phyloP scores from a whole-genome alignment of 305 asterid genomes.

The Ajuga reptans region DNA sequence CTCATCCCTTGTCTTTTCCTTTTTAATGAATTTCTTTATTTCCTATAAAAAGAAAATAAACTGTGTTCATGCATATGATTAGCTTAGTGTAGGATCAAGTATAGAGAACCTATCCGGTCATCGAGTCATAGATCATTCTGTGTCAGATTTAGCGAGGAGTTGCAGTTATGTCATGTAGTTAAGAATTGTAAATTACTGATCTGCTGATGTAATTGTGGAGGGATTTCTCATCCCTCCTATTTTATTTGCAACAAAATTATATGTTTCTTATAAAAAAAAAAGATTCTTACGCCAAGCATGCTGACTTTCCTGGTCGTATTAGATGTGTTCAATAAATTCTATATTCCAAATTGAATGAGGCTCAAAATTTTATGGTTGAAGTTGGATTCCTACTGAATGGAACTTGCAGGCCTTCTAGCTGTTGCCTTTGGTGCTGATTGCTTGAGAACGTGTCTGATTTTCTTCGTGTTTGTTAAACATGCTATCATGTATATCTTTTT shows the following conservation, averaged over 20 bases:
- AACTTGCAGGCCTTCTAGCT: not conserved
- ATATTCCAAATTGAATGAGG: not conserved
- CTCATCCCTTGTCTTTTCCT: no score
- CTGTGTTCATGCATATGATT: constrained; percentile 10
- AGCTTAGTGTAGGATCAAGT: no score
- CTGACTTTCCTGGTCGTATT: not conserved
- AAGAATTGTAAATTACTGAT: no score
- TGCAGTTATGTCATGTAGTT: no score
- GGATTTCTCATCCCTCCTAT: no score
- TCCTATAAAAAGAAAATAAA: not conserved
- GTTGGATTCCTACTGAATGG: not conserved
- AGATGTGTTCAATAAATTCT: not conserved
- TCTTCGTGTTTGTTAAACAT: constrained; percentile 2
- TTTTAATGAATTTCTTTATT: no score
- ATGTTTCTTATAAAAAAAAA: no score
- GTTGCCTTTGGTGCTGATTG: constrained; percentile 2
- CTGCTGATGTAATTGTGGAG: no score
- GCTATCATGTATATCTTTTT: not conserved
- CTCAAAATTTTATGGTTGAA: not conserved
- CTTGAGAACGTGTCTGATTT: constrained; percentile 1
- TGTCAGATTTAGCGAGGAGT: no score
- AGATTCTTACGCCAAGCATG: not conserved
- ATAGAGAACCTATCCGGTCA: no score
- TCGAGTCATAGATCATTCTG: no score
- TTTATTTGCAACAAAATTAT: no score